phyloP scores from a whole-genome alignment of 2,329 filamentous ascomycete species.

The Teratosphaeria gauchensis region DNA sequence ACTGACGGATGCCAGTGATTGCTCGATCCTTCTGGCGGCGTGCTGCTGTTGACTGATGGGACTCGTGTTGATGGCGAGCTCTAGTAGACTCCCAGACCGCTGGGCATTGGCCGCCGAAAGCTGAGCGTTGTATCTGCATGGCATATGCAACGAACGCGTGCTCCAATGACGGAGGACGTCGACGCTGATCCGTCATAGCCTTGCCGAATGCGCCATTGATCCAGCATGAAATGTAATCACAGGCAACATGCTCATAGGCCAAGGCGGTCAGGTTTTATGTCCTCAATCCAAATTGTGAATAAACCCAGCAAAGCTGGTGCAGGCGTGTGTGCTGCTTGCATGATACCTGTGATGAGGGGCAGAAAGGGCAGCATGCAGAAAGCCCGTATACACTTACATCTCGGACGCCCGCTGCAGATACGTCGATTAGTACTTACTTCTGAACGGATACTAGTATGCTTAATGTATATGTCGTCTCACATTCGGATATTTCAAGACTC shows the following conservation, averaged over 20 bases:
- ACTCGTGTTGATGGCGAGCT: no score
- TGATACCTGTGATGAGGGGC: not conserved
- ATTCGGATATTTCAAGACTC: slow-evolving; percentile 47
- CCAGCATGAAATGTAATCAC: no score
- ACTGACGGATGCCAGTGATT: no score
- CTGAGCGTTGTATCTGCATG: no score
- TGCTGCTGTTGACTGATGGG: no score
- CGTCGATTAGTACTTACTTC: slow-evolving; percentile 1
- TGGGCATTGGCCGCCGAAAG: not conserved
- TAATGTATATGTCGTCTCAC: slow-evolving; percentile 27
- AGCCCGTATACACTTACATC: slow-evolving; percentile 28
- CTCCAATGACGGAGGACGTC: not conserved
- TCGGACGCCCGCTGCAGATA: slow-evolving; percentile 41
- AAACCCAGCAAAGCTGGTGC: no score
- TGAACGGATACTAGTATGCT: not conserved
- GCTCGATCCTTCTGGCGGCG: not conserved
- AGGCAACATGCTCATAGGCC: no score
- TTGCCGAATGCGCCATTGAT: not conserved
- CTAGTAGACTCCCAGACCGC: not conserved
- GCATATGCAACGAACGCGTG: not conserved
- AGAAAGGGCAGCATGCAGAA: not conserved
- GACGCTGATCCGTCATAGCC: not conserved
- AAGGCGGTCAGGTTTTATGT: no score
- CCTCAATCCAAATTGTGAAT: no score
- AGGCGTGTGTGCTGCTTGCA: not conserved